Evolutionary conservation across 352 stramenopile genomes (phyloP), one percentile per base, ranked within the genome.

Genomic region (Phytophthora aleatoria): DNA sequence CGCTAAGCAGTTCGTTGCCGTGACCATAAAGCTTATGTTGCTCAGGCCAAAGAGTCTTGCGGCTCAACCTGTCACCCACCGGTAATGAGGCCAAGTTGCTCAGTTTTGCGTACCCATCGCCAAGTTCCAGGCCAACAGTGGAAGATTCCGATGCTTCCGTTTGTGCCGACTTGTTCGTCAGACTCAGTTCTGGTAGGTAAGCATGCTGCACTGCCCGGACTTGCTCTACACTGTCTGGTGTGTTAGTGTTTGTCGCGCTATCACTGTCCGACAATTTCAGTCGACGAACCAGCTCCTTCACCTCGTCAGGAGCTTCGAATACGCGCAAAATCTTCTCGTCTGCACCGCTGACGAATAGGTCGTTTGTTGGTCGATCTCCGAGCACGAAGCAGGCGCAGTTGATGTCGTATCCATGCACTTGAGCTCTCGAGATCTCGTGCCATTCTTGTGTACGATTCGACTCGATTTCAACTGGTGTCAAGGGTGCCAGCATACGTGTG

Each of bases 301-400:
- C 54, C 57, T 79, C 66, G 24, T 87, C 64, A 6, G 83, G 83
- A n/a, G 79, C 81, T 52, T 89, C 74, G 39, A 92, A 91, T 2
- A 90, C 76, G 3, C 85, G 82, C n/a, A 94, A 51, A 59, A 94
- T 91, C 61, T 94, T 94, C 51, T 94, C 85, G 50, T 92, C 85
- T 0, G 85, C 83, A n/a, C 85, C 85, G 27, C 83, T 90, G 8
- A 94, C 83, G 45, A 91, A 91, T 9, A 76, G 66, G 12, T 86
- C 73, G 20, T 64, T 85, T 74, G 36, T 45, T 42, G 13, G 9
- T 15, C 5, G 41, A 2, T 38, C 10, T 20, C 52, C 53, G 9
- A 61, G 38, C 3, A 91, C 47, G 38, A 94, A 92, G 36, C 72
- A 76, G 3, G 59, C 85, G 27, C 85, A 94, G 60, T 92, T 90